Base-by-base conservation (phyloP, 1,284 basidiomycete genomes). In the Leccinum brunneo-olivaceum region DNA sequence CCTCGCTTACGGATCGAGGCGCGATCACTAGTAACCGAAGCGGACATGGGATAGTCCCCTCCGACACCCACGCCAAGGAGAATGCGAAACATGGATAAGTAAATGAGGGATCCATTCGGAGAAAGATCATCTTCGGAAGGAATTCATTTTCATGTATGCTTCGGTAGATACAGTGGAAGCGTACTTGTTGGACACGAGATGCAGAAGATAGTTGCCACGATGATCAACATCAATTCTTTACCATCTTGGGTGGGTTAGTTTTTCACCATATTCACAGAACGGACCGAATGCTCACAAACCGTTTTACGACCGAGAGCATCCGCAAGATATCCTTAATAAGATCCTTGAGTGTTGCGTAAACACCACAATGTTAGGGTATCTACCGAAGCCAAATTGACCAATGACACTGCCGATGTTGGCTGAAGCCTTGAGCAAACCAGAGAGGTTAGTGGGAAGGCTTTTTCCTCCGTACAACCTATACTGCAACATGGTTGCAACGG, bases 21-120 rank as follows among this genome's bases (percentile, higher is more conserved):
- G 16, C 84, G 75, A 55, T 90, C 87, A n/a, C 72, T 74, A 3
- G 79, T 76, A 45, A 84, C 67, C n/a, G 76, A 75, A 3, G 82
- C 81, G 6, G 74, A 79, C 81, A 89, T 83, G 11, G 87, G 87
- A 60, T 90, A 90, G 63, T 91, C 88, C 20, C 85, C 88, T 20
- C 88, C 88, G 5, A 90, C 83, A 25, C 84, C 84, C 15, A 87
- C 66, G 0, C 84, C 84, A 36, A 87, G 76, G 15, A 89, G 57
- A 44, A 86, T 83, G 23, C 86, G 79, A 62, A 77, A 88, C 9
- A 77, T 60, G 19, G 69, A 71, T 9, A 85, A 66, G 58, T 81
- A 86, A 49, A 84, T 74, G 43, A 85, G 66, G 16, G 61, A 67
- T 15, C 61, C 51, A 29, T 73, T 57, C 6, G 81, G 72, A 10